Percentiles rank a stretch among this genome's conserved stretches.
These are phyloP conservation scores for Porpolomopsis calyptriformis DNA, from an alignment of 768 basidiomycete species.

Conservation along the genomic window DNA sequence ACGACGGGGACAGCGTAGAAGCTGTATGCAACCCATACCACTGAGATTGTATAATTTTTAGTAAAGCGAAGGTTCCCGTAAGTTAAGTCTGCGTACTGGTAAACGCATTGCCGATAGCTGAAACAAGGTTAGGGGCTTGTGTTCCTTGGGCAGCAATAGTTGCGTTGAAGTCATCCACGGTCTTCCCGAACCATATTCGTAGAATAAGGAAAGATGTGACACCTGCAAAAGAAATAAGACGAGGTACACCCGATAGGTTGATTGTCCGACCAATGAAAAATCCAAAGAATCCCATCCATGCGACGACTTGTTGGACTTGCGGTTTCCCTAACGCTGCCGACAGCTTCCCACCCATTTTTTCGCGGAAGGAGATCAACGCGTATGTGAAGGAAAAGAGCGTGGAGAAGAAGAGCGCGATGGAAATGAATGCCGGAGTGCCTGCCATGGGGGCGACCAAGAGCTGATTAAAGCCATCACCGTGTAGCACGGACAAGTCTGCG, in stretches of 20 bases:
- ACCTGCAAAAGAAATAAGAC: constrained; percentile 28
- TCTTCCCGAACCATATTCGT: constrained; percentile 76
- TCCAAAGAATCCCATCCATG: constrained; percentile 71
- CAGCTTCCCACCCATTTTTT: constrained; percentile 41
- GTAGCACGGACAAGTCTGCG: constrained; percentile 57
- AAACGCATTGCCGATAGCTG: constrained; percentile 59
- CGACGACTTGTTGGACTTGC: constrained; percentile 43
- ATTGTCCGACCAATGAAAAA: constrained; percentile 53
- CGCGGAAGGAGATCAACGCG: constrained; percentile 54
- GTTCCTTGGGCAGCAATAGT: constrained; percentile 43
- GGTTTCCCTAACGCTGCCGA: constrained; percentile 45
- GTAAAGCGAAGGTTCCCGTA: constrained; percentile 1
- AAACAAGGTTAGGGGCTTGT: constrained; percentile 49
- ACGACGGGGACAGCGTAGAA: constrained; percentile 66
- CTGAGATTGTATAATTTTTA: constrained; percentile 24
- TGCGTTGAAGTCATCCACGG: constrained; percentile 66
- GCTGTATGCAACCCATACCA: constrained; percentile 72
- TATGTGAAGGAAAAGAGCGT: constrained; percentile 56
- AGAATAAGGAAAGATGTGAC: constrained; percentile 59
- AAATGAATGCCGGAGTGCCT: constrained; percentile 53
- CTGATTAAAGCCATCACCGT: constrained; percentile 41
- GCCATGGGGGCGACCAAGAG: constrained; percentile 50
- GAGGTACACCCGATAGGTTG: constrained; percentile 1
- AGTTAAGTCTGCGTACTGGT: constrained; percentile 41
- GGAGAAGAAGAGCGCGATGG: constrained; percentile 46